Evolutionary conservation across 2,329 filamentous ascomycete genomes (phyloP), one percentile per base, ranked within the genome.

Genomic region (Diplocarpon mali): DNA sequence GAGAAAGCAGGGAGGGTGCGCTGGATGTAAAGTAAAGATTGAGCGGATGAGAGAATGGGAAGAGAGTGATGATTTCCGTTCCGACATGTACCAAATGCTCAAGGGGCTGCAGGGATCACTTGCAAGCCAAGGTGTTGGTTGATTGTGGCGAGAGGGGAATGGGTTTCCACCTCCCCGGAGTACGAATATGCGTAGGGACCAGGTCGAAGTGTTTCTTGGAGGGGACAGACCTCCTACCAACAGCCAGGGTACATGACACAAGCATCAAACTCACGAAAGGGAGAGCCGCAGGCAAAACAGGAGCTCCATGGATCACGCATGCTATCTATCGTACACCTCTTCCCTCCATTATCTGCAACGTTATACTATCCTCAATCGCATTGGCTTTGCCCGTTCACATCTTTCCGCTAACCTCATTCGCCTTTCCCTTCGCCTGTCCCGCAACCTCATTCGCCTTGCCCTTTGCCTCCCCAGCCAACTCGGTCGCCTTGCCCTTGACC

Each of bases 401-500:
- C 55, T 68, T 64, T 13, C 64, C 65, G 29, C 64, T 64, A 14
- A 64, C 48, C 57, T 67, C 65, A 29, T 50, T 47, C 2, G 59
- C 60, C 49, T 60, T 62, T 31, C 63, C 63, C 54, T 62, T 58
- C 17, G 57, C 57, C 31, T 58, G 55, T 1, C 69, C 69, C 53
- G 72, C 64, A 2, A 64, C 62, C 40, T 62, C 61, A 34, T 60
- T 62, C 15, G 57, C 63, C 35, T 58, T 63, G 45, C 63, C 65
- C 49, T 60, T 59, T 13, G 58, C 57, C 30, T 59, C 56, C 14
- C 64, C 64, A 45, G 60, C 58, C 2, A 63, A 54, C 50, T 68
- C 62, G 7, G 52, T 62, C 1, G 65, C 67, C 51, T 70, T 69
- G 2, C 69, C 69, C 56, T 72, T 64, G 1, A 62, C 65, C 55